Base-by-base conservation (phyloP, 1,284 basidiomycete genomes). In the Microbotryomycetes sp. region DNA sequence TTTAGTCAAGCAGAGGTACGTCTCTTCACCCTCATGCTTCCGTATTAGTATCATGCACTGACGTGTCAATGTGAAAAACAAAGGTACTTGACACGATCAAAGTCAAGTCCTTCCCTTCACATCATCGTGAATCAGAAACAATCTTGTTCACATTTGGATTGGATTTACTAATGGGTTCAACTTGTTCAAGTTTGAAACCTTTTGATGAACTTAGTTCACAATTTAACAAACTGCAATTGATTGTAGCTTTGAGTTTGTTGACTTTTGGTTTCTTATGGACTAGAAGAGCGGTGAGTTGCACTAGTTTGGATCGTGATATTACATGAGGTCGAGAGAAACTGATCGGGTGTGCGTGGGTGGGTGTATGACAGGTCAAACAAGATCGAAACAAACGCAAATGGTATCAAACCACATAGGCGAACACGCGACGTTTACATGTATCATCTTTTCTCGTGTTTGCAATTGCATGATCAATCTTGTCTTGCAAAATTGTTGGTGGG, bases 211-310 rank as follows among this genome's bases (percentile, higher is more conserved):
- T 96, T 15, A 89, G 83, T 73, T 84, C 89, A 76, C 83, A 81
- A 72, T 98, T 98, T 77, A 97, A 97, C 79, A 97, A 97, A 80
- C 79, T 80, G 0, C 94, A 98, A 76, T 80, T 98, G 30, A 82
- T 96, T 64, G 74, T 92, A 49, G 97, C 92, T 0, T 83, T 96
- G 16, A 77, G 78, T 0, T 89, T 82, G 0, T 76, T 98, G 58
- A 80, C 80, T 0, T 74, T 83, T 3, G 92, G 86, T 3, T 89
- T 97, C 62, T 73, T 84, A 22, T 74, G 93, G 42, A 86, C 87
- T 14, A 84, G 82, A 72, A 66, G 61, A 7, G 65, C 71, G 30
- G 71, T 66, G 22, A 62, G 60, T 49, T 22, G 25, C 36, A 5
- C 49, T 45, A 29, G 22, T 14, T 30, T n/a, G n/a, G n/a, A n/a